Evolutionary conservation across 345 rosid species (phyloP), one percentile per base, ranked within the genome.

Genomic region (Citrus sp.): DNA sequence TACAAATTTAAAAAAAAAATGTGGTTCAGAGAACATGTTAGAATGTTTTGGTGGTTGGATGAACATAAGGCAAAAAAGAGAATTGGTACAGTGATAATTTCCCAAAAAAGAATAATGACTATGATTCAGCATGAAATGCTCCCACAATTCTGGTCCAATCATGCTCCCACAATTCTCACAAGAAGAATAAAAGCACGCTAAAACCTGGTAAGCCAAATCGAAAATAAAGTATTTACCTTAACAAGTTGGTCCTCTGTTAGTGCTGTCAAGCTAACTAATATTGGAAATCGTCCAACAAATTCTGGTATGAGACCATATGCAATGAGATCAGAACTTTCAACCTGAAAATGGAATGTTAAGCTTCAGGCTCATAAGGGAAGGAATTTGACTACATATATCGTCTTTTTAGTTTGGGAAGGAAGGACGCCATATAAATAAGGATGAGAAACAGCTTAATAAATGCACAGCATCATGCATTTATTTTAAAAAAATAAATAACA

Each of bases 281-380:
- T 89, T 21, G 98, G 97, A 82, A 95, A 93, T 51, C 98, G 97
- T 67, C 99, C 99, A 75, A 95, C 88, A 85, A 93, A 95, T 87
- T 95, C 99, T 4, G 99, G 99, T 85, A 95, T 95, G 77, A 95
- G 99, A 55, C 99, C 99, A 76, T 95, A 95, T 38, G 98, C 92
- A 74, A 92, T 89, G 62, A 95, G 97, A 88, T 95, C 98, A 13
- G 90, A 77, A 86, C 99, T 93, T 84, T 95, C 99, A 74, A 89
- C 97, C 98, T 93, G 90, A 82, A 83, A 78, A 80, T 25, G 27
- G 13, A 82, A 83, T 28, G 68, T 25, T 59, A 4, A 67, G 75
- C 24, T 73, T 51, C 65, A 64, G 81, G 37, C 10, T 63, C 59
- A 56, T 66, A 27, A 30, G 7, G 46, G 22, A 35, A 74, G 55